A percentile compares a stretch with the other conserved stretches of the same genome.
These are phyloP conservation scores for Termitomyces sp. DNA, from an alignment of 1,284 basidiomycete genomes.

Conservation along the genomic window DNA sequence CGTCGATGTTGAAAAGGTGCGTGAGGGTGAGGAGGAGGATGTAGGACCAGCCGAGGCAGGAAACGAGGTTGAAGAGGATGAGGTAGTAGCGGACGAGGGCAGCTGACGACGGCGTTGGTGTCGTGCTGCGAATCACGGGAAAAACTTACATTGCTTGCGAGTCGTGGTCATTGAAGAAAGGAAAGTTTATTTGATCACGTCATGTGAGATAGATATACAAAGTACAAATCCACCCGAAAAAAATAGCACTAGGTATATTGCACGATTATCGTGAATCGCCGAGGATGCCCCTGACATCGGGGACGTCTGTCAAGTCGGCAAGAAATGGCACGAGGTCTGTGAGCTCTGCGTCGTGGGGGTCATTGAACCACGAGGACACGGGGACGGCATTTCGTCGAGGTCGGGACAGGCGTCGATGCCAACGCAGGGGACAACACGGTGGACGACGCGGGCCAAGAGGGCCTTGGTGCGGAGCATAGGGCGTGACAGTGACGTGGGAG, in stretches of 20 bases:
- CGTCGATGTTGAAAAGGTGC: conserved; percentile 45
- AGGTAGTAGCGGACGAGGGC: conserved; percentile 58
- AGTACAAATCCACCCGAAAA: background rate
- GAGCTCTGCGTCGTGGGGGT: conserved; percentile 95
- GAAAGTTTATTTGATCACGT: too few species aligned
- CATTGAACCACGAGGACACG: conserved; percentile 99
- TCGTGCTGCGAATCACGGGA: too few species aligned
- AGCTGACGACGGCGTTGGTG: conserved; percentile 10
- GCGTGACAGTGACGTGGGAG: conserved; percentile 4
- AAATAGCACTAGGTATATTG: too few species aligned
- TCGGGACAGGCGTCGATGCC: too few species aligned
- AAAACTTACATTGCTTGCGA: conserved; percentile 11
- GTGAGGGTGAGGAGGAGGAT: conserved; percentile 50
- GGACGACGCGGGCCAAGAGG: conserved; percentile 24
- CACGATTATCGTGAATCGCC: conserved; percentile 65
- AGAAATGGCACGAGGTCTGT: conserved; percentile 95
- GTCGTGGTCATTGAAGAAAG: background rate
- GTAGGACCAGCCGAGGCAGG: conserved; percentile 69
- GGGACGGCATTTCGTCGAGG: conserved; percentile 98
- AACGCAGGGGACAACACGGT: conserved; percentile 28
- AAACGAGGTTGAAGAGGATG: conserved; percentile 72
- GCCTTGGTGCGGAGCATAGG: conserved; percentile 24
- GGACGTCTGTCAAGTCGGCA: conserved; percentile 79
- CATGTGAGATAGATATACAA: too few species aligned
- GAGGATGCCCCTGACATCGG: conserved; percentile 89